Evolutionary conservation across 1,284 basidiomycete genomes (phyloP).

Genomic region (Tilletiaria anomala): DNA sequence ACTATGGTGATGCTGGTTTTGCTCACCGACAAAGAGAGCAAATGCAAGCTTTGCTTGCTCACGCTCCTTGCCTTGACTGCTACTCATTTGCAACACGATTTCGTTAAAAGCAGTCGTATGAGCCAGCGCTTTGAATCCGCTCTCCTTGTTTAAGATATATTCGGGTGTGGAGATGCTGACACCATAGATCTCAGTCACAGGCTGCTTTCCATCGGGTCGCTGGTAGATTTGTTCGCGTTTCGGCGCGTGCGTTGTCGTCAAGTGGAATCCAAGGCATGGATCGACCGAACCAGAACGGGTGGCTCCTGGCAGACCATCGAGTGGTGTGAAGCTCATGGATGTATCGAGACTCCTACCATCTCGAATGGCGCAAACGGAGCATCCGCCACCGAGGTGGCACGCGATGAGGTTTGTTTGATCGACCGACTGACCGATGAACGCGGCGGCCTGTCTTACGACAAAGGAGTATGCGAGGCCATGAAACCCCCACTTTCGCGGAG

Average conservation of each 20-base stretch:
- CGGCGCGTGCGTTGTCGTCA: slow-evolving; percentile 1
- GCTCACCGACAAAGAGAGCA: slow-evolving; percentile 14
- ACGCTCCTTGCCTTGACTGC: neutral
- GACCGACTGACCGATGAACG: slow-evolving; percentile 1
- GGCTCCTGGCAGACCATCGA: slow-evolving; percentile 11
- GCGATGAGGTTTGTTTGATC: slow-evolving; percentile 7
- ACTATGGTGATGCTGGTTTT: too few species aligned
- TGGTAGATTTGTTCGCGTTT: too few species aligned
- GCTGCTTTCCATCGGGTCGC: too few species aligned
- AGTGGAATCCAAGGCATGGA: slow-evolving; percentile 8
- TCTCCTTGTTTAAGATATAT: too few species aligned
- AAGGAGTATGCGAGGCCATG: slow-evolving; percentile 10
- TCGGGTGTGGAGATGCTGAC: too few species aligned
- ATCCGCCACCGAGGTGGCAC: slow-evolving; percentile 10
- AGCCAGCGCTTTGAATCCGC: too few species aligned
- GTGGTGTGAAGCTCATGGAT: slow-evolving; percentile 11
- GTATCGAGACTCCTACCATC: slow-evolving; percentile 8
- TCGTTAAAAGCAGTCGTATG: too few species aligned
- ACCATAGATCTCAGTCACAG: too few species aligned
- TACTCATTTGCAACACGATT: too few species aligned
- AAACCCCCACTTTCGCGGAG: slow-evolving; percentile 9
- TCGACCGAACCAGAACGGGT: slow-evolving; percentile 10
- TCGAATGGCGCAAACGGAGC: slow-evolving; percentile 7
- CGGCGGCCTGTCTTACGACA: slow-evolving; percentile 3
- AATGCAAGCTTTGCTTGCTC: slow-evolving; percentile 5